Percentiles rank a stretch among this genome's conserved stretches.
Conservation (phyloP, 2,329 filamentous ascomycete genomes). For the Botrytis paeoniae region DNA sequence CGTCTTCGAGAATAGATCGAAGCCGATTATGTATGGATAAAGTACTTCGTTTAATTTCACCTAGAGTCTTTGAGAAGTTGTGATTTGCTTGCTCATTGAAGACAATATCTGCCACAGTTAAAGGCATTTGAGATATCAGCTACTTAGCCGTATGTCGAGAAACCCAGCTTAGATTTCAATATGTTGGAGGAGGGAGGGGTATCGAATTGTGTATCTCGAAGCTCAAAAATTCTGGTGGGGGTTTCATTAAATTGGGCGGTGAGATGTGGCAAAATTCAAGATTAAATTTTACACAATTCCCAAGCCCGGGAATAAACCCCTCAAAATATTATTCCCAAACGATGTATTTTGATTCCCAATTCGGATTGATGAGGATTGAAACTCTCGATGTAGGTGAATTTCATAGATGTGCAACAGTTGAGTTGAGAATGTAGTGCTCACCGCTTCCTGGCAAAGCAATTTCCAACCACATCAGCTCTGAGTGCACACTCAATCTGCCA, state of each 20-base stretch:
- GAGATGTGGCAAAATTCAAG: slow-evolving; percentile 1
- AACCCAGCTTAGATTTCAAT: not conserved
- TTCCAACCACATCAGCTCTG: not conserved
- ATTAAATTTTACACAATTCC: not conserved
- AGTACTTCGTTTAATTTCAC: slow-evolving; percentile 71
- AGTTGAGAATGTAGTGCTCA: no score
- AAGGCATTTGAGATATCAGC: slow-evolving; percentile 33
- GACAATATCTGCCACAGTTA: slow-evolving; percentile 45
- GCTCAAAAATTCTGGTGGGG: slow-evolving; percentile 2
- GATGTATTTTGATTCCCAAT: not conserved
- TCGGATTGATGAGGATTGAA: not conserved
- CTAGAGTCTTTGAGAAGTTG: slow-evolving; percentile 66
- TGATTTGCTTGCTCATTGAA: slow-evolving; percentile 52
- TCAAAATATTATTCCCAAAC: not conserved
- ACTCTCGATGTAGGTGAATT: no score
- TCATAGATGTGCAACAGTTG: not conserved
- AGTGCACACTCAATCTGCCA: not conserved
- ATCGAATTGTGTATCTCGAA: not conserved
- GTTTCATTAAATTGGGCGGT: not conserved
- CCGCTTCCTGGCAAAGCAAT: not conserved
- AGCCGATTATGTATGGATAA: slow-evolving; percentile 81
- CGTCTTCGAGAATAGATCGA: slow-evolving; percentile 72
- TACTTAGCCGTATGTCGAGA: not conserved
- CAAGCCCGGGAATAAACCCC: not conserved
- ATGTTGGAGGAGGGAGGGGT: not conserved